Percentiles rank a stretch among this genome's conserved stretches.
phyloP scores from a whole-genome alignment of 352 stramenopile species.

The Thalassiosira hispida region DNA sequence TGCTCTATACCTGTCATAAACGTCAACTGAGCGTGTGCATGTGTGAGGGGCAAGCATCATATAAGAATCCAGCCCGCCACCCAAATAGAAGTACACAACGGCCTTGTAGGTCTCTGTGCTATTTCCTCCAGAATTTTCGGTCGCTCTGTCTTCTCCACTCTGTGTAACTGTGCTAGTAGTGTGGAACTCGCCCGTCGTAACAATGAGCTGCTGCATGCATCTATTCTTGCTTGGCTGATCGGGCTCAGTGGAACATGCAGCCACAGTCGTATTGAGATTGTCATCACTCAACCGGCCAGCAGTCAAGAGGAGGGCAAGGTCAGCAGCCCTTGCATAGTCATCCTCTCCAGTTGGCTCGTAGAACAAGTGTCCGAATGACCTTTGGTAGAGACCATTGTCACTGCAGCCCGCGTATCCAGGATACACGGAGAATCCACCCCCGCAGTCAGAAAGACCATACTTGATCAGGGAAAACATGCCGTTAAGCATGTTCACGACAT shows the following conservation, averaged over 20 bases:
- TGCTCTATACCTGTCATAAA: conserved; percentile 47
- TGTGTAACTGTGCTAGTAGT: conserved; percentile 46
- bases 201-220: conserved; percentile 63
- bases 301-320: conserved; percentile 71
- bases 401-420: conserved; percentile 28
- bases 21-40: conserved; percentile 53
- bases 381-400: conserved; percentile 39
- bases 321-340: conserved; percentile 34
- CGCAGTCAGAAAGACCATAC: conserved; percentile 70
- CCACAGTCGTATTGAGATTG: conserved; percentile 45
- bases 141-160: conserved; percentile 43
- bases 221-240: conserved; percentile 34
- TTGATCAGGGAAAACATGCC: conserved; percentile 72
- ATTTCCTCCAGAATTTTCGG: neutral
- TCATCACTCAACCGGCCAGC: conserved; percentile 59
- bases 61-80: conserved; percentile 68
- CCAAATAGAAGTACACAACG: conserved; percentile 73
- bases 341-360: conserved; percentile 34
- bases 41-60: conserved; percentile 74
- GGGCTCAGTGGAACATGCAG: conserved; percentile 39
- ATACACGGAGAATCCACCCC: conserved; percentile 58
- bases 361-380: conserved; percentile 44
- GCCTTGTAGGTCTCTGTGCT: conserved; percentile 67
- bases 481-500: conserved; percentile 69
- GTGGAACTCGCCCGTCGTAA: conserved; percentile 73